These are phyloP conservation scores for Hymenoscyphus repandus DNA, from an alignment of 2,329 filamentous ascomycete genomes.

Conservation along the genomic window DNA sequence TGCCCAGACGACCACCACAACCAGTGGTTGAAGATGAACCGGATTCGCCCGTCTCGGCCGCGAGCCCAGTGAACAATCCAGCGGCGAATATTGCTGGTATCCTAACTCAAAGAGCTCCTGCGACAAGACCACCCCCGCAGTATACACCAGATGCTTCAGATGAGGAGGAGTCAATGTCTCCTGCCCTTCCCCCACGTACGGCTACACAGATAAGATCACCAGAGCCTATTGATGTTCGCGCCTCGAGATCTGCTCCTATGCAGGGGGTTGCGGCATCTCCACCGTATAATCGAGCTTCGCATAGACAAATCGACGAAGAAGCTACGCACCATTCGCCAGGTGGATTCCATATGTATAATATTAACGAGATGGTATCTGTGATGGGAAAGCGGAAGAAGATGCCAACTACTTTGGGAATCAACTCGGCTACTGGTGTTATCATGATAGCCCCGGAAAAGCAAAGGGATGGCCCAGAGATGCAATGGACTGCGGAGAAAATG, in stretches of 20 bases:
- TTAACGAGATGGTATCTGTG: slow-evolving; percentile 95
- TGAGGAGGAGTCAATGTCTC: slow-evolving; percentile 53
- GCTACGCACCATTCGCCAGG: slow-evolving; percentile 54
- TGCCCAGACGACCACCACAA: slow-evolving; percentile 34
- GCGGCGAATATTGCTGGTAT: slow-evolving; percentile 44
- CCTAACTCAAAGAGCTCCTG: slow-evolving; percentile 20
- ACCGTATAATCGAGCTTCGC: slow-evolving; percentile 45
- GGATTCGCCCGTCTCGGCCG: slow-evolving; percentile 23
- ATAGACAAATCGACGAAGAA: slow-evolving; percentile 38
- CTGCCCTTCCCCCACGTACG: slow-evolving; percentile 59
- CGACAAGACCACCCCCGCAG: slow-evolving; percentile 46
- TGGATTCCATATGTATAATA: slow-evolving; percentile 91
- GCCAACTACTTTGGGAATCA: slow-evolving; percentile 94
- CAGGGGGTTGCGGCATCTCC: slow-evolving; percentile 40
- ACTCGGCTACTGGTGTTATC: slow-evolving; percentile 80
- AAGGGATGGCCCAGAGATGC: slow-evolving; percentile 76
- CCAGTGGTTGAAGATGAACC: slow-evolving; percentile 22
- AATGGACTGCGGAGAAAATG: slow-evolving; percentile 93
- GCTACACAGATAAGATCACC: slow-evolving; percentile 47
- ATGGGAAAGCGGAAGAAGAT: slow-evolving; percentile 98
- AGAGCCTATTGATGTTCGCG: slow-evolving; percentile 24
- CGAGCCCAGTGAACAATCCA: slow-evolving; percentile 24
- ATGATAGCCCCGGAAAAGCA: slow-evolving; percentile 84
- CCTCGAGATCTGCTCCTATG: slow-evolving; percentile 38
- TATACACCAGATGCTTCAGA: slow-evolving; percentile 65